Conservation (phyloP, 2,329 filamentous ascomycete genomes). For the Pseudogymnoascus sp. region DNA sequence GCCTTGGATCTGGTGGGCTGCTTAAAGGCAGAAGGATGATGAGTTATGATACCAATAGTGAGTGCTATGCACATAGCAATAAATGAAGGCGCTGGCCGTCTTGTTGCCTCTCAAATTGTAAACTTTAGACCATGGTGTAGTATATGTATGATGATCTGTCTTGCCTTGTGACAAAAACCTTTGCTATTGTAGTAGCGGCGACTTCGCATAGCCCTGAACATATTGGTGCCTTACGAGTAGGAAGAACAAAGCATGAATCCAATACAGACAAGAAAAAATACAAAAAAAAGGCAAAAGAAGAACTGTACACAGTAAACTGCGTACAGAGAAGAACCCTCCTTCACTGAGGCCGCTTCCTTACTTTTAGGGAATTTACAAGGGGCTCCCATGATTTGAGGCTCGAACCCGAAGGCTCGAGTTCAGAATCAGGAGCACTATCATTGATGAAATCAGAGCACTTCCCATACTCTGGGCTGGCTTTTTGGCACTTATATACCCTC, state of each 20-base stretch:
- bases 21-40: background rate
- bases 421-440: background rate
- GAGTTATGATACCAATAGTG: background rate
- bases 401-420: background rate
- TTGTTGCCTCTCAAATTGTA: background rate
- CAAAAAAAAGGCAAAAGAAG: background rate
- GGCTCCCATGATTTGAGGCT: background rate
- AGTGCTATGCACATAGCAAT: background rate
- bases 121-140: background rate
- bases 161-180: background rate
- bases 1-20: too few relatives aligned
- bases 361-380: background rate
- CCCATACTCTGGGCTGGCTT: background rate
- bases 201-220: background rate
- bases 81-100: background rate
- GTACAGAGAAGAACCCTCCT: constrained; percentile 1
- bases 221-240: background rate
- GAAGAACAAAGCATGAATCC: background rate
- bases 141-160: background rate
- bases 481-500: background rate
- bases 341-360: background rate
- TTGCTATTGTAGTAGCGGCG: background rate
- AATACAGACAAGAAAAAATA: background rate
- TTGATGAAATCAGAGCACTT: background rate
- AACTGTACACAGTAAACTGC: background rate